Evolutionary conservation across 2,329 filamentous ascomycete species (phyloP).

Genomic region (Lecanicillium sp.): DNA sequence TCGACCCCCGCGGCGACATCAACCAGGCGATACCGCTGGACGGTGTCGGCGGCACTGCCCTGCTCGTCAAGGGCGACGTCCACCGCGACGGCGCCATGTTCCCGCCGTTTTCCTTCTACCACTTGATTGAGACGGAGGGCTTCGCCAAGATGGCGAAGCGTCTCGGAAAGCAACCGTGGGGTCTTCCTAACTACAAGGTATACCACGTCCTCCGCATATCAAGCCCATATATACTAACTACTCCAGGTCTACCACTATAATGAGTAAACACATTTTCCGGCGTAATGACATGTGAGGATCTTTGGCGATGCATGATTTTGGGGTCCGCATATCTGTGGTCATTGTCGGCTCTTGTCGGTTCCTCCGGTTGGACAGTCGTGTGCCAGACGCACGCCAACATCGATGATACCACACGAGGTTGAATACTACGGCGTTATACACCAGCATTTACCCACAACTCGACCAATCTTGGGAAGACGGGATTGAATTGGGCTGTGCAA

Average conservation of each 20-base stretch:
- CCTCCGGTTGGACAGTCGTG: no score
- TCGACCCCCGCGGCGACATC: constrained; percentile 48
- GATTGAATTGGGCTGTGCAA: background rate
- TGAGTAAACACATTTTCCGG: constrained; percentile 13
- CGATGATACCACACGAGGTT: background rate
- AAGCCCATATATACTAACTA: constrained; percentile 7
- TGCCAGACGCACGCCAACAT: background rate
- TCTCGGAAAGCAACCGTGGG: constrained; percentile 76
- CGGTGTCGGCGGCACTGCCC: constrained; percentile 85
- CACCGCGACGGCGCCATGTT: constrained; percentile 99
- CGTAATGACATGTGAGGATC: constrained; percentile 9
- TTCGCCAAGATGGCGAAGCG: constrained; percentile 96
- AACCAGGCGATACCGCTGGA: constrained; percentile 69
- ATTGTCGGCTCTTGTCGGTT: no score
- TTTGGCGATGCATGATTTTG: constrained; percentile 8
- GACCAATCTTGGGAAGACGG: background rate
- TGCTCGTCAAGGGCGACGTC: constrained; percentile 93
- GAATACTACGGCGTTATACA: constrained; percentile 5
- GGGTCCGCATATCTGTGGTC: constrained; percentile 1
- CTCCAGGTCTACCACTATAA: constrained; percentile 11
- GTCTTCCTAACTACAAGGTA: constrained; percentile 97
- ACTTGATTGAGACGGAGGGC: constrained; percentile 95
- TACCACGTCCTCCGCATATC: constrained; percentile 22
- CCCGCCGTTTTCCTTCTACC: constrained; percentile 90
- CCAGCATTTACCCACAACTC: background rate